Evolutionary conservation across 371 early-diverging fungal species (phyloP), one percentile per base, ranked within the genome.

Genomic region (Mortierella sp.): DNA sequence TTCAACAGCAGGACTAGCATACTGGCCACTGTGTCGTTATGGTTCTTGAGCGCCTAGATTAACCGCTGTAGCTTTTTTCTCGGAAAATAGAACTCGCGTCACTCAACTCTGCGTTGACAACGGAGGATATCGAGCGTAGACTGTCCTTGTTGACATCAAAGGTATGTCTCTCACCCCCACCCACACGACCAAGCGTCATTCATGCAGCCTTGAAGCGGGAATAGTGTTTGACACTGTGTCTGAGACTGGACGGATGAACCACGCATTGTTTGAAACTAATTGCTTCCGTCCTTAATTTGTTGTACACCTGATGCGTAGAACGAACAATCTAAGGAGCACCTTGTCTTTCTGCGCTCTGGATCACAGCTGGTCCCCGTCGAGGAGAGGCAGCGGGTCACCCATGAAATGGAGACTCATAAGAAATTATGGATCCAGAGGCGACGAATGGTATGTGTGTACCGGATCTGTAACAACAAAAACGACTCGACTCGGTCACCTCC

Each of bases 401-500:
- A 76, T 24, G 85, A 85, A 9, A 73, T 81, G 81, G 81, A 81
- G 50, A 37, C 28, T 21, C 73, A 85, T 57, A 78, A 81, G 44
- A 81, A 79, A 54, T 50, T 81, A 8, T 85, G 85, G 85, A 57
- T 46, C 21, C 44, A 81, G 43, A 75, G 85, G 55, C 81, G 79
- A 28, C 81, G 85, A n/a, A 24, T 85, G 57, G 85, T 85, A 79
- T 72, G 75, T 51, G 5, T 24, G 50, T 46, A 46, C 59, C 31
- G 3, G 28, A 59, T 28, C 28, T 59, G 3, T 28, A 28, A 14
- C 31, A 55, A 31, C 28, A 28, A 28, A 46, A 5, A 46, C 43
- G 43, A 6, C 43, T 55, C 26, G 50, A 69, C 37, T 9, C 34
- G 24, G 26, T 44, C 55, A 21, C 24, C 10, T 57, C n/a, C 26